phyloP scores from a whole-genome alignment of 192 early-diverging fungal genomes.

The Hyaloraphidium curvatum region DNA sequence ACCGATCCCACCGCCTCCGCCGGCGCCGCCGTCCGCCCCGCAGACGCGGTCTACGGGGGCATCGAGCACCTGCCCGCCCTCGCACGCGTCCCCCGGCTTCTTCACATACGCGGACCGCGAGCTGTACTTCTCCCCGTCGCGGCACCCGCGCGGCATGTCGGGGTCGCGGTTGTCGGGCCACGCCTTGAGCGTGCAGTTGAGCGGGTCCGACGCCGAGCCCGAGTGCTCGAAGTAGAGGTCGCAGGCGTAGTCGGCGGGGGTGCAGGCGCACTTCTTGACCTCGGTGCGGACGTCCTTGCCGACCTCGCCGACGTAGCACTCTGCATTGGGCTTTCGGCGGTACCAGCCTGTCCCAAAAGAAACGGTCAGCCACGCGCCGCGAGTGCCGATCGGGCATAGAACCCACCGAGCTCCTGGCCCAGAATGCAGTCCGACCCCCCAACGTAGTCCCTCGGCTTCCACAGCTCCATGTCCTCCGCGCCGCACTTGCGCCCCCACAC shows the following conservation, averaged over 20 bases:
- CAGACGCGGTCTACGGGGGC: constrained; percentile 49
- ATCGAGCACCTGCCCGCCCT: constrained; percentile 42
- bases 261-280: constrained; percentile 49
- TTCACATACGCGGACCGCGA: constrained; percentile 73
- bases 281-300: constrained; percentile 35
- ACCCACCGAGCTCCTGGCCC: constrained; percentile 51
- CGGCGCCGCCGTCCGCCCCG: too few species aligned
- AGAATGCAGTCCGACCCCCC: constrained; percentile 55
- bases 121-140: constrained; percentile 39
- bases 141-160: constrained; percentile 48
- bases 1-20: too few species aligned
- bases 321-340: constrained; percentile 51
- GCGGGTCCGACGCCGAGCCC: not conserved
- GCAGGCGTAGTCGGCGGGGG: constrained; percentile 77
- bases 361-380: too few species aligned
- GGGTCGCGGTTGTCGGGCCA: constrained; percentile 44
- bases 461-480: constrained; percentile 50
- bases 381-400: too few species aligned
- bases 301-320: constrained; percentile 51
- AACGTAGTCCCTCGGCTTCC: constrained; percentile 29
- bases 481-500: constrained; percentile 43
- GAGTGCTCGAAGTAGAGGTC: constrained; percentile 56
- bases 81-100: constrained; percentile 52
- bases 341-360: constrained; percentile 42
- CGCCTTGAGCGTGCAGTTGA: not conserved